Percentiles rank a stretch among this genome's conserved stretches.
Conservation (phyloP, 169 alveolate genomes). For the Eimeria necatrix region DNA sequence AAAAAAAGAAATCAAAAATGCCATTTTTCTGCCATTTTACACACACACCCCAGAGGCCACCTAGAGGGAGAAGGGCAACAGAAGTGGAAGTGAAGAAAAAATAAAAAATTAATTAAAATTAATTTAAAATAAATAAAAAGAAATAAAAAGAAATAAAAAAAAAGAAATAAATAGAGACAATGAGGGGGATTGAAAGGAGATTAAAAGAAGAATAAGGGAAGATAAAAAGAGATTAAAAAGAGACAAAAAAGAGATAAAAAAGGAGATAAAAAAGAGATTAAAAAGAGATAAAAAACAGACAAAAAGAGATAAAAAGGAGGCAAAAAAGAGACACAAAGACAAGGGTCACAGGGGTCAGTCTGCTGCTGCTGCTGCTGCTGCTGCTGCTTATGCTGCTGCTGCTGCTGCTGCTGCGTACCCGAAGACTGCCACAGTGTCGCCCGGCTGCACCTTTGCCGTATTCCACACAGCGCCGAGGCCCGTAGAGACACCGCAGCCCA, state of each 20-base stretch:
- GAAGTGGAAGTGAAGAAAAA: no score
- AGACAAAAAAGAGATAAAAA: no score
- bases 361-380: no score
- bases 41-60: no score
- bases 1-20: no score
- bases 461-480: conserved; percentile 95
- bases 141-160: neutral
- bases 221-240: neutral
- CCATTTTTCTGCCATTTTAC: no score
- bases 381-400: no score
- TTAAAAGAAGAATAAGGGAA: neutral
- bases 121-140: no score
- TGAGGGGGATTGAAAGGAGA: neutral
- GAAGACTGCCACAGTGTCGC: conserved; percentile 90
- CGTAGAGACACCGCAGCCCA: conserved; percentile 95
- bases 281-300: neutral
- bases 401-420: no score
- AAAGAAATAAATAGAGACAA: neutral
- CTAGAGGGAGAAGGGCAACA: no score
- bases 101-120: no score
- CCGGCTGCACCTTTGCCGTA: conserved; percentile 88
- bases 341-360: neutral
- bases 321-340: neutral
- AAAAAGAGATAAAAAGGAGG: neutral
- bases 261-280: no score